Conservation (phyloP, 2,329 filamentous ascomycete species). For the Penicillium sp. region DNA sequence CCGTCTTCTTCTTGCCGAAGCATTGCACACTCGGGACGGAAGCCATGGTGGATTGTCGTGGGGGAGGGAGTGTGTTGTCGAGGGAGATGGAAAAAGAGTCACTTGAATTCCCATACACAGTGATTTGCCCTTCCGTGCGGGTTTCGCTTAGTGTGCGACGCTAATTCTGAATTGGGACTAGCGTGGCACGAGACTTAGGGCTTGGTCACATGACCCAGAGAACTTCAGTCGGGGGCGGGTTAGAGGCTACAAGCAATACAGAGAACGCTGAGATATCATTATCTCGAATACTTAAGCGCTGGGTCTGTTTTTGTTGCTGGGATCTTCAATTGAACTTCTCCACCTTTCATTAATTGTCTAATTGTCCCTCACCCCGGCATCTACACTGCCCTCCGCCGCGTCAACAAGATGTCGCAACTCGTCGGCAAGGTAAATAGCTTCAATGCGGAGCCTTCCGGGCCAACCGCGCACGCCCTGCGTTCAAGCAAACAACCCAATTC, state of each 20-base stretch:
- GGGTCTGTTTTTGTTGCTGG: neutral
- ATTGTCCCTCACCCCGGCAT: neutral
- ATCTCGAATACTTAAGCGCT: conserved; percentile 1
- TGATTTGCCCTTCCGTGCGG: conserved; percentile 41
- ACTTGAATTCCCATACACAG: conserved; percentile 28
- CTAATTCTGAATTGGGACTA: conserved; percentile 31
- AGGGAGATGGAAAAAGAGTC: conserved; percentile 35
- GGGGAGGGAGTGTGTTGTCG: conserved; percentile 42
- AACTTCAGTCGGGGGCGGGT: conserved; percentile 7
- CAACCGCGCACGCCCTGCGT: neutral
- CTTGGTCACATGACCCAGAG: conserved; percentile 32
- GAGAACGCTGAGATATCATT: conserved; percentile 8
- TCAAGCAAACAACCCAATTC: neutral
- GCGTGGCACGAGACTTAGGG: conserved; percentile 26
- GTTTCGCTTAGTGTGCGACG: conserved; percentile 44
- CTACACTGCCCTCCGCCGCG: neutral
- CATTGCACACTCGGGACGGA: conserved; percentile 83
- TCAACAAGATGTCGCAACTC: conserved; percentile 45
- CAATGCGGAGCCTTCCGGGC: conserved; percentile 10
- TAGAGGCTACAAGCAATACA: conserved; percentile 6
- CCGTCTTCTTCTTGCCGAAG: conserved; percentile 98
- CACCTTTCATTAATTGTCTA: neutral
- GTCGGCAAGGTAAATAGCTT: conserved; percentile 43
- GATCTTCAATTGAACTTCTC: conserved; percentile 1
- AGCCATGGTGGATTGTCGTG: conserved; percentile 64